Conservation (phyloP, 1,284 basidiomycete genomes). For the Apiotrichum gracile region DNA sequence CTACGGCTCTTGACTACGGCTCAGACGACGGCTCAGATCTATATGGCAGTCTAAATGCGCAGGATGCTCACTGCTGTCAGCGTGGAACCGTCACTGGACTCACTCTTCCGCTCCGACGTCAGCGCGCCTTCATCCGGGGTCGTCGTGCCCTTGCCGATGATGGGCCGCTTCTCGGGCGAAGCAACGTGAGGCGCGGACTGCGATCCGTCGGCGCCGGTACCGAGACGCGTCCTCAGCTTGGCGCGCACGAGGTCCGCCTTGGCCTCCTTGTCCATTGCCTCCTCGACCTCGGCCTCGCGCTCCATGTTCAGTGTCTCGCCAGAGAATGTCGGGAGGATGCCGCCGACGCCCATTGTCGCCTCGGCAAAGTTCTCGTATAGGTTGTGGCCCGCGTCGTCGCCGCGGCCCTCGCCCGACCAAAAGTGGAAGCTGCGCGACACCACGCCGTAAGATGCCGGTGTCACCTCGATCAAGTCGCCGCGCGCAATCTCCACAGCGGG, state of each 20-base stretch:
- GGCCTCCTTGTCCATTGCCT: slow-evolving; percentile 33
- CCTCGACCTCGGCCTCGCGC: slow-evolving; percentile 40
- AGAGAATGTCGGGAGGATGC: slow-evolving; percentile 35
- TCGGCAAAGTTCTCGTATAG: slow-evolving; percentile 50
- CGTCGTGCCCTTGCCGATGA: slow-evolving; percentile 9
- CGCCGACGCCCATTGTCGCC: slow-evolving; percentile 33
- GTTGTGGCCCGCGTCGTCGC: slow-evolving; percentile 40
- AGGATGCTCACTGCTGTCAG: slow-evolving; percentile 13
- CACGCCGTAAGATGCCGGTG: slow-evolving; percentile 83
- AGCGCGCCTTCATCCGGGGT: slow-evolving; percentile 10
- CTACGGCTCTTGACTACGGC: too few species aligned
- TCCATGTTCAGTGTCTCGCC: slow-evolving; percentile 43
- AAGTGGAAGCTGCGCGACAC: slow-evolving; percentile 84
- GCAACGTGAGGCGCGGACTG: slow-evolving; percentile 16
- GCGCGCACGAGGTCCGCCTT: slow-evolving; percentile 24
- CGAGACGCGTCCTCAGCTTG: slow-evolving; percentile 15
- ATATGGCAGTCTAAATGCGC: slow-evolving; percentile 2
- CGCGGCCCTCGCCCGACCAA: slow-evolving; percentile 56
- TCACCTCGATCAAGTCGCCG: slow-evolving; percentile 81
- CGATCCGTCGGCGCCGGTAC: slow-evolving; percentile 22
- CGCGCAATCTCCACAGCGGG: slow-evolving; percentile 92
- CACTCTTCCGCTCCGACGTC: slow-evolving; percentile 3
- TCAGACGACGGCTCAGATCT: neutral
- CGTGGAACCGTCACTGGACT: slow-evolving; percentile 11
- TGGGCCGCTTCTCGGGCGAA: neutral